A percentile compares a stretch with the other conserved stretches of the same genome.
Evolutionary conservation across 2,329 filamentous ascomycete species (phyloP).

Genomic region (Colletotrichum sp.): DNA sequence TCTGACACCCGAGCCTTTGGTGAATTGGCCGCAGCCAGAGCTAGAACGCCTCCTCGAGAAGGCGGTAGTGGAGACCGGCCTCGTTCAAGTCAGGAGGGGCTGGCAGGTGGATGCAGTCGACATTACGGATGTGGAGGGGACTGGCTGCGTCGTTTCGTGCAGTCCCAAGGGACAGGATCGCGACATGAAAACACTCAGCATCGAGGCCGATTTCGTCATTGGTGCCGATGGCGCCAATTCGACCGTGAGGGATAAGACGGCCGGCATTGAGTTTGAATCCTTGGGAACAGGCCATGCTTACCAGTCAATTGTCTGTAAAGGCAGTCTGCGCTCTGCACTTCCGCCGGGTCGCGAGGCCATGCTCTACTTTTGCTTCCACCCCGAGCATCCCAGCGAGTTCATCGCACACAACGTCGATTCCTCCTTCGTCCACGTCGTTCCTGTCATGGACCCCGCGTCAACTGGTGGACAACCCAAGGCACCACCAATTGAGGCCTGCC

Average conservation of each 20-base stretch:
- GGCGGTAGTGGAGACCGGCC: neutral
- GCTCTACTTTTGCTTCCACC: constrained; percentile 17
- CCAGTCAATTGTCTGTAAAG: constrained; percentile 6
- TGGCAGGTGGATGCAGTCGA: constrained; percentile 6
- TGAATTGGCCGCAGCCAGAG: constrained; percentile 12
- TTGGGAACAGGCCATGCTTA: constrained; percentile 2
- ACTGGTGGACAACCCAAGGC: neutral
- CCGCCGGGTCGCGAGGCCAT: constrained; percentile 5
- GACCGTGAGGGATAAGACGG: neutral
- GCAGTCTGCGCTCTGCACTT: constrained; percentile 7
- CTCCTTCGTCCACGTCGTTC: constrained; percentile 9
- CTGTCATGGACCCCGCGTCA: neutral
- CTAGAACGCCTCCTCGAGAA: constrained; percentile 3
- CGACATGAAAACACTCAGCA: neutral
- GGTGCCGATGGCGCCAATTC: constrained; percentile 11
- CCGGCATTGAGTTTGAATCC: constrained; percentile 1
- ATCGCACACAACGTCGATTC: constrained; percentile 3
- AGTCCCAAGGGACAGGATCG: neutral
- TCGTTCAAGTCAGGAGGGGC: neutral
- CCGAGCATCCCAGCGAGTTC: constrained; percentile 10
- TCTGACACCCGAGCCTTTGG: constrained; percentile 16
- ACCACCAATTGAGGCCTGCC: constrained; percentile 10
- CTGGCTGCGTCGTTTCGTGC: constrained; percentile 7
- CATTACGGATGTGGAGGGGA: neutral
- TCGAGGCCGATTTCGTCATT: constrained; percentile 6